Base-by-base conservation (phyloP, 768 basidiomycete species). In the Panaeolus cyanescens region DNA sequence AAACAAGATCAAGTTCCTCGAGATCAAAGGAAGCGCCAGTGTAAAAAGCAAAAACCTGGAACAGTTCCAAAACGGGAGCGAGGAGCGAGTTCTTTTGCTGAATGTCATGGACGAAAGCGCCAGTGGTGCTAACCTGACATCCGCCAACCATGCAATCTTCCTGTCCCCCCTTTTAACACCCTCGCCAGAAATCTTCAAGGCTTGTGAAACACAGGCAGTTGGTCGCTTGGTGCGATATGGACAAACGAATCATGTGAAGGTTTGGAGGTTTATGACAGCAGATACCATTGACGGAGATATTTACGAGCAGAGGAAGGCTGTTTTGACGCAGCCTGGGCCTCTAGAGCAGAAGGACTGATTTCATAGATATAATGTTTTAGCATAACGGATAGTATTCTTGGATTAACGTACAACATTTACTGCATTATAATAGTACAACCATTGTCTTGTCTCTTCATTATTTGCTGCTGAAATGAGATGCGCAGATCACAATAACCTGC, bases 41-140 rank as follows among this genome's bases (percentile, higher is more conserved):
- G 78, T 83, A 65, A 91, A 90, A 79, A 93, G 91, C 74, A 92
- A 91, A 68, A 89, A 86, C 59, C 78, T 98, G 42, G 90, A 93
- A 65, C 84, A 82, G 67, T 98, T 96, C 83, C 96, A 98, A 74
- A 87, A 90, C 59, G 80, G 86, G 42, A 86, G 89, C 68, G 77
- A 83, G 60, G 91, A 92, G 66, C 85, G 89, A 32, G 94, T 95
- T 15, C 80, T 98, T 50, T 80, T 98, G 58, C 77, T 98, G 63
- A 94, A 94, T 67, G 91, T 96, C 64, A 95, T 92, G 86, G 94
- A 96, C 74, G 94, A 96, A 75, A 95, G 92, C 63, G 92, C 93
- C n/a, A 92, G 92, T 61, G 93, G 93, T 42, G 91, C 92, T 65
- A 98, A 98, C 72, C 76, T 98, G 71, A 97, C 95, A 3, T 87